Percentiles rank a stretch among this genome's conserved stretches.
phyloP scores from a whole-genome alignment of 2,329 filamentous ascomycete genomes.

The Fusarium armeniacum region DNA sequence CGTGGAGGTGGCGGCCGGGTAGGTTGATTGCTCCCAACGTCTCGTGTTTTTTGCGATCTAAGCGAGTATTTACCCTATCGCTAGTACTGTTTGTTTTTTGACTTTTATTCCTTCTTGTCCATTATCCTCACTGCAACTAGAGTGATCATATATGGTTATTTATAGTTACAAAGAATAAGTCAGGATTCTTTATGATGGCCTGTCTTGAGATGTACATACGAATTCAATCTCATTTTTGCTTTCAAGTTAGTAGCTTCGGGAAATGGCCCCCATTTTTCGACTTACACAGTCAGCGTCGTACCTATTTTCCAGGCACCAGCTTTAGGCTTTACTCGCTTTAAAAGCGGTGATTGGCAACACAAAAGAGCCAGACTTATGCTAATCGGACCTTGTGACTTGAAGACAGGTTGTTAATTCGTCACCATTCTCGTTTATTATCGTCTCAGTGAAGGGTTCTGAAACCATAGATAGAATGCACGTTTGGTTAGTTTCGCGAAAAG shows the following conservation, averaged over 20 bases:
- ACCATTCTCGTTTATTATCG: constrained; percentile 31
- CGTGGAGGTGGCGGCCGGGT: constrained; percentile 31
- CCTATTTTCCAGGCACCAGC: constrained; percentile 39
- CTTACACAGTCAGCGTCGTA: constrained; percentile 43
- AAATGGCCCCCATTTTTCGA: constrained; percentile 34
- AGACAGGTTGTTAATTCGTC: constrained; percentile 35
- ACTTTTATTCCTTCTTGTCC: neutral
- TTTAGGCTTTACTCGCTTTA: constrained; percentile 30
- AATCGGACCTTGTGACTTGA: constrained; percentile 38
- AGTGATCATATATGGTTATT: neutral
- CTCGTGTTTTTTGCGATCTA: constrained; percentile 6
- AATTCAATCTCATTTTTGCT: neutral
- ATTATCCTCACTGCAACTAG: neutral
- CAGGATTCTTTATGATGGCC: too few relatives aligned
- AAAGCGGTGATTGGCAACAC: constrained; percentile 38
- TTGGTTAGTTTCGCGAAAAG: constrained; percentile 11
- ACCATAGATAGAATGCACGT: constrained; percentile 3
- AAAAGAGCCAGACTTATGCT: constrained; percentile 25
- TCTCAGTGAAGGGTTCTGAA: constrained; percentile 13
- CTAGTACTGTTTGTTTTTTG: neutral
- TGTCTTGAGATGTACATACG: neutral
- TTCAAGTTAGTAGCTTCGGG: neutral
- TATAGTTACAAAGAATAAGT: neutral
- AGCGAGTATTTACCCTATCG: neutral
- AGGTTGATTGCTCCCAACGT: constrained; percentile 5